Evolutionary conservation across 2,329 filamentous ascomycete species (phyloP).

Genomic region (Aureobasidium sp.): DNA sequence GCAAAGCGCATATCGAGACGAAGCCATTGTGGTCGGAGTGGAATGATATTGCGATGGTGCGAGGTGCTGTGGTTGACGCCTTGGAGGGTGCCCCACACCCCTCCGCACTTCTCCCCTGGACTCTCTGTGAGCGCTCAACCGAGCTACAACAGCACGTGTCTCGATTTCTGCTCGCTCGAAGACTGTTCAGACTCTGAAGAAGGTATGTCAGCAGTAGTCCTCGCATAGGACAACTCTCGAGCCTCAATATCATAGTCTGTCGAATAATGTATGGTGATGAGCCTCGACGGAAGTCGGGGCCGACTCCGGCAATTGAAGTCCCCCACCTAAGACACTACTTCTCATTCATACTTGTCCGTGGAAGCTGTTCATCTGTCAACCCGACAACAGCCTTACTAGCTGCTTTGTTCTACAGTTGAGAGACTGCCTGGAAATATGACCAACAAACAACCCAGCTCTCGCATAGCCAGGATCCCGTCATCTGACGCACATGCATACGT

Average conservation of each 20-base stretch:
- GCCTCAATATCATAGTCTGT: neutral
- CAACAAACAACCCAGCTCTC: neutral
- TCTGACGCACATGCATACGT: constrained; percentile 35
- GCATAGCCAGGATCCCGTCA: constrained; percentile 14
- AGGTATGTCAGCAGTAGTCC: neutral
- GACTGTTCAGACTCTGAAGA: neutral
- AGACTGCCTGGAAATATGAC: neutral
- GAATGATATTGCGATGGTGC: neutral
- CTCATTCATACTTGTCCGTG: neutral
- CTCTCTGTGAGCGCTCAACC: neutral
- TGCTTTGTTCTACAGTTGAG: neutral
- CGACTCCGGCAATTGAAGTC: neutral
- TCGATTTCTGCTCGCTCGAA: neutral
- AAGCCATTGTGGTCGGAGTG: neutral
- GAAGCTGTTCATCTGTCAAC: neutral
- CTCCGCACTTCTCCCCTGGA: neutral
- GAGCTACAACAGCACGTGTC: neutral
- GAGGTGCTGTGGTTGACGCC: neutral
- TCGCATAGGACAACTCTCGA: neutral
- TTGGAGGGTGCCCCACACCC: neutral
- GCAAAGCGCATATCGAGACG: neutral
- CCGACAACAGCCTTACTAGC: neutral
- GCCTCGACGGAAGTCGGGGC: neutral
- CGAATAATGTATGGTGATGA: neutral
- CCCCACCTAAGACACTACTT: neutral